Percentiles rank a stretch among this genome's conserved stretches.
phyloP scores from a whole-genome alignment of 169 alveolate genomes.

The Cryptosporidium tyzzeri region DNA sequence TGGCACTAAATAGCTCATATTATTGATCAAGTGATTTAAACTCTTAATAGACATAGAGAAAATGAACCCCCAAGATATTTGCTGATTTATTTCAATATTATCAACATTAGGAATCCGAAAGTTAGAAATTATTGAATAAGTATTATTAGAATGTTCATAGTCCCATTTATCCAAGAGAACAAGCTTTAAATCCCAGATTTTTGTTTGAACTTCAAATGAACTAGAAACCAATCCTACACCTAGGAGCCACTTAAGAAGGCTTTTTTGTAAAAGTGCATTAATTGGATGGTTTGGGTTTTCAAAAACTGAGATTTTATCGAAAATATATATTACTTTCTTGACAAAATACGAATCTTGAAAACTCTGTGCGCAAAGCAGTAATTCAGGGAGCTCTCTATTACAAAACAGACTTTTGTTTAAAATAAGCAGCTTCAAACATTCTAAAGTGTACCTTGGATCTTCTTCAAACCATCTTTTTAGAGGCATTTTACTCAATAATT shows the following conservation, averaged over 20 bases:
- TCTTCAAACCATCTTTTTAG: constrained; percentile 57
- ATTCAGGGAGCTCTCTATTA: constrained; percentile 1
- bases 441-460: constrained; percentile 41
- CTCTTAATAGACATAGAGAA: constrained; percentile 10
- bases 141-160: constrained; percentile 12
- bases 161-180: constrained; percentile 58
- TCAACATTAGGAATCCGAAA: constrained; percentile 12
- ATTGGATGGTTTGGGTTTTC: constrained; percentile 41
- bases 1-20: background rate
- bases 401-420: constrained; percentile 15
- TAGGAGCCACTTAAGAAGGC: constrained; percentile 40
- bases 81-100: background rate
- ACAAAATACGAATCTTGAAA: constrained; percentile 60
- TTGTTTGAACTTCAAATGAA: constrained; percentile 38
- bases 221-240: constrained; percentile 20
- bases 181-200: constrained; percentile 44
- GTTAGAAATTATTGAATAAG: constrained; percentile 29
- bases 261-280: background rate
- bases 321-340: constrained; percentile 10
- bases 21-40: background rate
- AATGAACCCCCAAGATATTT: constrained; percentile 38
- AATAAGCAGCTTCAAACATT: constrained; percentile 39
- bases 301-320: constrained; percentile 31
- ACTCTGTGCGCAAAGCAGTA: background rate
- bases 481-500: constrained; percentile 26